These are phyloP conservation scores for Keithomyces neogunnii DNA, from an alignment of 2,329 filamentous ascomycete genomes.

Conservation along the genomic window DNA sequence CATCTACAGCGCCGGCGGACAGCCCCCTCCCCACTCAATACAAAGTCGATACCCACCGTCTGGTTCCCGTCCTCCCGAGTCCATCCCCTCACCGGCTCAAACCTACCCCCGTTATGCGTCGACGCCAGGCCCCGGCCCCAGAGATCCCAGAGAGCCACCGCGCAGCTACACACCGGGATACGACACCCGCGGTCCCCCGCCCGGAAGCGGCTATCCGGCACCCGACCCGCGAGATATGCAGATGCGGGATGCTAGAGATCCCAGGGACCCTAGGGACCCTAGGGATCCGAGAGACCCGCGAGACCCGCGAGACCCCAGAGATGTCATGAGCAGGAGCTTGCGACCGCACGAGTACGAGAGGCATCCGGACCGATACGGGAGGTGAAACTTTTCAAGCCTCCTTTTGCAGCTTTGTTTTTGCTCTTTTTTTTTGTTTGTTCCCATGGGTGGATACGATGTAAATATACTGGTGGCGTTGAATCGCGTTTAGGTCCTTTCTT, in stretches of 20 bases:
- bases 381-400: slow-evolving; percentile 18
- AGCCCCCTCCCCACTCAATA: slow-evolving; percentile 28
- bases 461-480: background rate
- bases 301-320: slow-evolving; percentile 29
- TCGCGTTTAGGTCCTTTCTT: too few relatives aligned
- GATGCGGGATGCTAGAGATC: slow-evolving; percentile 25
- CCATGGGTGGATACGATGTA: background rate
- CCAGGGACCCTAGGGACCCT: slow-evolving; percentile 26
- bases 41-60: slow-evolving; percentile 29
- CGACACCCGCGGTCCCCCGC: slow-evolving; percentile 28
- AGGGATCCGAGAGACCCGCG: slow-evolving; percentile 26
- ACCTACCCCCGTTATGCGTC: slow-evolving; percentile 35
- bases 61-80: slow-evolving; percentile 31
- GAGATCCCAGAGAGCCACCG: slow-evolving; percentile 32
- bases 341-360: slow-evolving; percentile 38
- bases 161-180: slow-evolving; percentile 41
- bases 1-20: slow-evolving; percentile 23
- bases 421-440: background rate
- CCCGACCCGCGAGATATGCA: slow-evolving; percentile 26
- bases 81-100: slow-evolving; percentile 28
- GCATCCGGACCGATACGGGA: slow-evolving; percentile 35
- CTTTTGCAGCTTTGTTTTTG: background rate
- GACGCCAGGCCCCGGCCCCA: slow-evolving; percentile 31
- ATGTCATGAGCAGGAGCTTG: slow-evolving; percentile 33
- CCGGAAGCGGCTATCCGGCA: slow-evolving; percentile 22